Percentiles rank a stretch among this genome's conserved stretches.
Evolutionary conservation across 768 basidiomycete species (phyloP).

Genomic region (Phlebiopsis gigantea): DNA sequence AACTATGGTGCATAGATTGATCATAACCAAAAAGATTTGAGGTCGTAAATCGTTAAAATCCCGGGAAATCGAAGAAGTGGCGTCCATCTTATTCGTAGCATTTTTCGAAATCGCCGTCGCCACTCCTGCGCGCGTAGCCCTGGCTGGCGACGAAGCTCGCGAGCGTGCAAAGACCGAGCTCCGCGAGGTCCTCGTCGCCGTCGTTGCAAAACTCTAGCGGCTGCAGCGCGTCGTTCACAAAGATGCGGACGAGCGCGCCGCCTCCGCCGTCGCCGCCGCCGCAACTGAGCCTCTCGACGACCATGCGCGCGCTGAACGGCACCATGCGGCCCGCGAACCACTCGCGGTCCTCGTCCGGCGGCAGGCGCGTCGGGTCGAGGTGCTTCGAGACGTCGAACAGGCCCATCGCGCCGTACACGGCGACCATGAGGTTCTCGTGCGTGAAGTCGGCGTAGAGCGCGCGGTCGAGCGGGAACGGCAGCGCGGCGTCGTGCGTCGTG

Average conservation of each 20-base stretch:
- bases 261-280: not conserved
- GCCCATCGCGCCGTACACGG: constrained; percentile 64
- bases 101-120: constrained; percentile 66
- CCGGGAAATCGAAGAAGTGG: no score
- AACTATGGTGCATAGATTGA: no score
- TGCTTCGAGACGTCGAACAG: constrained; percentile 24
- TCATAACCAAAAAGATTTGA: no score
- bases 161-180: constrained; percentile 59
- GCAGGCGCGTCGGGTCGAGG: constrained; percentile 21
- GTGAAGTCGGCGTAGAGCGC: constrained; percentile 75
- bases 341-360: constrained; percentile 14
- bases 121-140: constrained; percentile 58
- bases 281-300: constrained; percentile 65
- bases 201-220: constrained; percentile 51
- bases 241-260: constrained; percentile 45
- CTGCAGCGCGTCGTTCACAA: constrained; percentile 73
- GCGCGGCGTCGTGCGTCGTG: constrained; percentile 65
- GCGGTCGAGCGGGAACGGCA: constrained; percentile 71
- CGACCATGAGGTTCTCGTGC: constrained; percentile 82
- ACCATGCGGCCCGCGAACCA: constrained; percentile 61
- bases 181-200: constrained; percentile 26
- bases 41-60: no score
- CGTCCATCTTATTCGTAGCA: constrained; percentile 31
- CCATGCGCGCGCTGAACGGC: constrained; percentile 72
- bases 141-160: constrained; percentile 68